Base-by-base conservation (phyloP, 371 early-diverging fungal species). In the Capniomyces stellatus region DNA sequence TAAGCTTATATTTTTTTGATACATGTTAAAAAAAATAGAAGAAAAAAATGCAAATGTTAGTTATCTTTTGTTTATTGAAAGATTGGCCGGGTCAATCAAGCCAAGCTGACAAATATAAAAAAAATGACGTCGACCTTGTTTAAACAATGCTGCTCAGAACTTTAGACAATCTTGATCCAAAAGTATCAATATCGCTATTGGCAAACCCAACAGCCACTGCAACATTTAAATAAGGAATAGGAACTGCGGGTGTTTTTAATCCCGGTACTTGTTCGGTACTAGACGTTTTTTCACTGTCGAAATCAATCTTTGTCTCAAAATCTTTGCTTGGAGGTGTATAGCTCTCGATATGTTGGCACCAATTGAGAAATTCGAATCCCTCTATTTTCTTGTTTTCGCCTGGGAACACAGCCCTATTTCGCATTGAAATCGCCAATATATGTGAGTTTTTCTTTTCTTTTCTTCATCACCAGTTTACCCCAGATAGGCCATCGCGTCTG, bases 171-270 rank as follows among this genome's bases (percentile, higher is more conserved):
- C 19, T 22, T 19, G 13, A 18, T 13, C 12, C 12, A 46, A 46
- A 46, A 22, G 41, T 41, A 4, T 51, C 51, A 30, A 51, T 51
- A 8, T 51, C 51, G 8, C 29, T 30, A 10, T 29, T 23, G 10
- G 19, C 29, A 29, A 51, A 39, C 4, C 51, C 51, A 39, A 51
- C 29, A 8, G 39, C 51, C 25, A 46, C 51, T 25, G 51, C 51
- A 29, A 46, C 51, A 30, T 29, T 51, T 4, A 51, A n/a, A 30
- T 51, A 51, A 8, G 51, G 25, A 19, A n/a, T 39, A 39, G 51
- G 12, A 39, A 10, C 23, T 25, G 8, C 51, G 6, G 23, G 19
- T 19, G n/a, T 13, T 40, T 40, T 40, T 12, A n/a, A 12, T 40
- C 40, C 13, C 13, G n/a, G n/a, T 4, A 25, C 6, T 8, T 8